Evolutionary conservation across 805 yeast species (phyloP), one percentile per base, ranked within the genome.

Genomic region (Nakazawaea pomicola): DNA sequence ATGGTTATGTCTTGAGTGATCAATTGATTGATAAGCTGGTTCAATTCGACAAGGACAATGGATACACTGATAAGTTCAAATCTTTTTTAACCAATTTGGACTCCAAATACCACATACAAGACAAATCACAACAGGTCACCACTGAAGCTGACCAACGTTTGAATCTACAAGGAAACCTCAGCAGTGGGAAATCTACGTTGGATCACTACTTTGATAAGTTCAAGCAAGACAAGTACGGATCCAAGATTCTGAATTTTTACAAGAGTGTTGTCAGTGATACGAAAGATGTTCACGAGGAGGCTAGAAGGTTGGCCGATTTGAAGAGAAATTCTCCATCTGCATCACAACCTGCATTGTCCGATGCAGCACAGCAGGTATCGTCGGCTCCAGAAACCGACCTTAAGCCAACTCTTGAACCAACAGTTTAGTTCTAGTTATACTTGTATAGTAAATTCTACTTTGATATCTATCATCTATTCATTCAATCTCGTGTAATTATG

Each of bases 1-100:
- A 78, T n/a, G 95, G 95, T 4, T 84, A 85, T 56, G 72, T 68
- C 15, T 59, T 84, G 33, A 70, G 80, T 35, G 93, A 85, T 57
- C 61, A 68, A 38, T 62, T 83, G 37, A 65, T 84, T 33, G 68
- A 73, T 43, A 72, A 71, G 53, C 83, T 87, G 17, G 67, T 81
- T 39, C 76, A 69, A 15, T 66, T 80, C 47, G 93, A 85, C 58
- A 67, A 78, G 48, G 65, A 78, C 52, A 73, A 79, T 53, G 93
- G 91, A 0, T 59, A 70, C 52, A 67, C 83, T 20, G 52, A 62
- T 32, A 69, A 69, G 47, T 84, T 85, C 66, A 72, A 70, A 52
- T 54, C 58, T 23, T 83, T 83, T 51, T 59, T 84, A 45, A 49
- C 60, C 1, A 65, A 61, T 41, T 61, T 83, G 49, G 89, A 83